Evolutionary conservation across 495 filamentous ascomycete genomes (phyloP), one percentile per base, ranked within the genome.

Genomic region (Usnea hakonensis): DNA sequence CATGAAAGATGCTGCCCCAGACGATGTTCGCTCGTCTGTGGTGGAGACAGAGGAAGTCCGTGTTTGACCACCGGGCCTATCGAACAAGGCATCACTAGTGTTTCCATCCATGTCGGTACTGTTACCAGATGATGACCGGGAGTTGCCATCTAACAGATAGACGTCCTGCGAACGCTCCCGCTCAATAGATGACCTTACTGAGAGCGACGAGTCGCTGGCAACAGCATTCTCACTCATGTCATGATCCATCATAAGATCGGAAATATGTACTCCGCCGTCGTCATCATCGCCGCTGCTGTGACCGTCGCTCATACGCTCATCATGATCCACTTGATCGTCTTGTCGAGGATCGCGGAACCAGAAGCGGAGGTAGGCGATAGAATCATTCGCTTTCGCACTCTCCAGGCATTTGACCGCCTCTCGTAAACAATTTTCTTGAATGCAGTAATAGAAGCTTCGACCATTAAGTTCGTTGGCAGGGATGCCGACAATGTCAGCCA

Each of bases 281-380:
- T 68, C 71, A 10, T 73, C 72, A 57, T 72, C 75, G 36, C 66
- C 67, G 40, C 68, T 76, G 33, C 67, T 72, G 33, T 69, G 58
- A 33, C 69, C 73, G 55, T 78, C 70, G 43, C 73, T 70, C 52
- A 72, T 75, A 10, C 56, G 70, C 61, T 60, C 70, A 48, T 68
- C 72, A 37, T 54, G 57, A 52, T 68, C 58, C 40, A 26, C 14
- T 21, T 50, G 62, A 54, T 81, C 79, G 55, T 78, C 76, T 58
- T 76, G 73, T 59, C 81, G 78, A 33, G 90, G 90, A 72, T 95
- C 87, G 38, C 88, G 81, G 71, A 86, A 92, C 81, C 84, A 90
- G 69, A 96, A 96, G n/a, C 91, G 87, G 57, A 96, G 78, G 67
- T 96, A 96, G 17, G 91, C 90, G 66, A 96, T 95, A 16, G 91